Conservation (phyloP, 352 stramenopile species). For the Plasmopara halstedii region DNA sequence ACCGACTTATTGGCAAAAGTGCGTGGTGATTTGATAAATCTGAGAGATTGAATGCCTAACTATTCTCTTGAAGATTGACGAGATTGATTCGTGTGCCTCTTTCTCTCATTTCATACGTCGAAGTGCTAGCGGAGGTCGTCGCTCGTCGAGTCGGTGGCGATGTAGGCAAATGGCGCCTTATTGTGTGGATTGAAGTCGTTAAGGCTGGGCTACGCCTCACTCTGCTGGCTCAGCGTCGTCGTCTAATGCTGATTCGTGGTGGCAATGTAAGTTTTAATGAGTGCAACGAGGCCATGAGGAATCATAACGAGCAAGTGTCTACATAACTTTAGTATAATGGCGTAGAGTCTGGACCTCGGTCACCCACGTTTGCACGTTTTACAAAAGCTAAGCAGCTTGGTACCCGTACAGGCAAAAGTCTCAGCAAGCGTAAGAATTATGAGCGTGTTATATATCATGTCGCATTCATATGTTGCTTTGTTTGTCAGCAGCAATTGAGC, state of each 20-base stretch:
- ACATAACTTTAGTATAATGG: slow-evolving; percentile 40
- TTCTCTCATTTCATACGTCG: slow-evolving; percentile 68
- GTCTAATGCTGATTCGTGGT: slow-evolving; percentile 43
- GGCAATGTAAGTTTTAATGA: slow-evolving; percentile 35
- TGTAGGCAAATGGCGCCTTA: slow-evolving; percentile 66
- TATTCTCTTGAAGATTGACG: slow-evolving; percentile 32
- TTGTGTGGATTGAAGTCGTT: slow-evolving; percentile 69
- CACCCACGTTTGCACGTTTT: slow-evolving; percentile 53
- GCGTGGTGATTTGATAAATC: not conserved
- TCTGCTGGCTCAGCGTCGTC: slow-evolving; percentile 52
- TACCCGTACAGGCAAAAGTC: slow-evolving; percentile 61
- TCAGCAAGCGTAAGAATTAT: slow-evolving; percentile 32
- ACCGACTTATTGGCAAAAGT: slow-evolving; percentile 20
- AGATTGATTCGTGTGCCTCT: slow-evolving; percentile 57
- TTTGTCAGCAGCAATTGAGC: too few relatives aligned
- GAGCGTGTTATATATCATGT: not conserved
- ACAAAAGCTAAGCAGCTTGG: slow-evolving; percentile 54
- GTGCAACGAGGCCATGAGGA: not conserved
- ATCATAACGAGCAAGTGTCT: not conserved
- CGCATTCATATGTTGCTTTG: not conserved
- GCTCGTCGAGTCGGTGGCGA: slow-evolving; percentile 61
- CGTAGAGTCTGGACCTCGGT: slow-evolving; percentile 32
- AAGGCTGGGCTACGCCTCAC: slow-evolving; percentile 66
- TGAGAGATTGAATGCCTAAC: not conserved
- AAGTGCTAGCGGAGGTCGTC: slow-evolving; percentile 75